phyloP scores from a whole-genome alignment of 345 rosid genomes.

The Rhizophora apiculata region DNA sequence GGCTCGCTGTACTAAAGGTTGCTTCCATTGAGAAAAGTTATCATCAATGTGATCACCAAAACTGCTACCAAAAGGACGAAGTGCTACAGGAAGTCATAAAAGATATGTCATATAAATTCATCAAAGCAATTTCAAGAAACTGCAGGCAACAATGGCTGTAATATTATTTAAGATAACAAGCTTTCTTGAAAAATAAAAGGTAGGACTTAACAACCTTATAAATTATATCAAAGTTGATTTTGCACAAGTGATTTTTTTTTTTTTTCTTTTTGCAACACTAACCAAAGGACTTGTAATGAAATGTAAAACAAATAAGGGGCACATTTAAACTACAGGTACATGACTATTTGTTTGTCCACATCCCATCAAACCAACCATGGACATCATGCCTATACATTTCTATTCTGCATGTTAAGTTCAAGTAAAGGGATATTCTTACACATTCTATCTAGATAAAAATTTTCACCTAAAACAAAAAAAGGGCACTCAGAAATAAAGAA shows the following conservation, averaged over 20 bases:
- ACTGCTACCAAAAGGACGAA: constrained; percentile 57
- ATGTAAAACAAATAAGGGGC: background rate
- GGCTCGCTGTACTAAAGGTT: constrained; percentile 64
- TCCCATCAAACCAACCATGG: background rate
- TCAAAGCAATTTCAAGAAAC: constrained; percentile 10
- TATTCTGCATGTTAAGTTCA: too few species aligned
- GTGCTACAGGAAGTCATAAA: constrained; percentile 39
- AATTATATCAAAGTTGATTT: too few species aligned
- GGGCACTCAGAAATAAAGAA: background rate
- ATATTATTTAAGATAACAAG: constrained; percentile 1
- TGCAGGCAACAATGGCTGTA: background rate
- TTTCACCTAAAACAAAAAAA: background rate
- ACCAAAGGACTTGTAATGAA: background rate
- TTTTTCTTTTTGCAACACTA: background rate
- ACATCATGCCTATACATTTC: background rate
- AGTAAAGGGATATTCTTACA: too few species aligned
- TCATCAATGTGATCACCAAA: constrained; percentile 52
- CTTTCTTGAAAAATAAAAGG: background rate
- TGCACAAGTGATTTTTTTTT: too few species aligned
- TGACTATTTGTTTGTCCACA: background rate
- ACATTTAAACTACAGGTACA: background rate
- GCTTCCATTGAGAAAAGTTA: constrained; percentile 65
- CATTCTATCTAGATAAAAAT: background rate
- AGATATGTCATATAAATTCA: constrained; percentile 17
- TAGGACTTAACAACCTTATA: background rate